A percentile compares a stretch with the other conserved stretches of the same genome.
These are phyloP conservation scores for Leavenworthia alabamica DNA, from an alignment of 345 rosid species.

Conservation along the genomic window DNA sequence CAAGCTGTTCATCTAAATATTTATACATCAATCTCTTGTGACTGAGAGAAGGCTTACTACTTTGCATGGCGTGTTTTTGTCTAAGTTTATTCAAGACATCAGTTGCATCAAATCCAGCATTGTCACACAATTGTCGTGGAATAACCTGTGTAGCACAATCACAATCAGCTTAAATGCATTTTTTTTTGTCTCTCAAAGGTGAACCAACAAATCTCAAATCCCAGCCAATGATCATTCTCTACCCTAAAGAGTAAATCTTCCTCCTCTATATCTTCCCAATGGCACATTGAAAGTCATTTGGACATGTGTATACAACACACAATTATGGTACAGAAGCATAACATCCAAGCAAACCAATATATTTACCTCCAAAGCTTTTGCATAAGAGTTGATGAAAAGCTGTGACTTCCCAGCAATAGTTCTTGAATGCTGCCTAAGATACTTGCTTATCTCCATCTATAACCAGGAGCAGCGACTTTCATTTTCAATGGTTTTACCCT, in stretches of 20 bases:
- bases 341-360: not conserved
- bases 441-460: constrained; percentile 96
- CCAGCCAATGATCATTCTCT: not conserved
- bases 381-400: constrained; percentile 91
- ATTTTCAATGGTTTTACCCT: not conserved
- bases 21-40: not conserved
- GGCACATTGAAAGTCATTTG: not conserved
- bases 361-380: constrained; percentile 95
- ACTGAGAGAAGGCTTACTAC: constrained; percentile 42
- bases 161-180: not conserved
- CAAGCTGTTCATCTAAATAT: not conserved
- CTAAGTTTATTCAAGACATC: constrained; percentile 94
- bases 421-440: constrained; percentile 89
- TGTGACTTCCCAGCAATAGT: constrained; percentile 95
- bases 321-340: not conserved
- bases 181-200: not conserved
- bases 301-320: not conserved
- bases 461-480: constrained; percentile 18
- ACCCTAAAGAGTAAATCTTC: not conserved
- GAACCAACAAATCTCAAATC: not conserved
- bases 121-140: constrained; percentile 93
- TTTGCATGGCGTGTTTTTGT: constrained; percentile 88
- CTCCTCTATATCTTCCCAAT: not conserved
- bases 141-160: constrained; percentile 55
- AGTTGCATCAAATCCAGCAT: constrained; percentile 99